phyloP scores from a whole-genome alignment of 352 stramenopile genomes.

The Phytophthora cajani region DNA sequence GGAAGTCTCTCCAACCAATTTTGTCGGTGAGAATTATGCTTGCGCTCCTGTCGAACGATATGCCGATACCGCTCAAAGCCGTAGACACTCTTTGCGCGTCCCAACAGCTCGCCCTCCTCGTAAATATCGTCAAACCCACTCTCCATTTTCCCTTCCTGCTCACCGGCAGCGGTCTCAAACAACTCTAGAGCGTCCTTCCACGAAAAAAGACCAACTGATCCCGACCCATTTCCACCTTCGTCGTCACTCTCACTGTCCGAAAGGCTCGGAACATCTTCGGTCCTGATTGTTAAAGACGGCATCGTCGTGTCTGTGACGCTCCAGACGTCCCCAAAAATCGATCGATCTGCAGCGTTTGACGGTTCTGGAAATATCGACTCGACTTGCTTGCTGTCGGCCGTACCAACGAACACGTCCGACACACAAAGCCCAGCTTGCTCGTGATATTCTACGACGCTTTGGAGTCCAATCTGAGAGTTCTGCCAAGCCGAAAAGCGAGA shows the following conservation, averaged over 20 bases:
- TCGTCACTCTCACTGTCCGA: slow-evolving; percentile 85
- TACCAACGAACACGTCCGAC: slow-evolving; percentile 32
- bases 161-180: slow-evolving; percentile 28
- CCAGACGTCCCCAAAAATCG: slow-evolving; percentile 56
- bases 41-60: slow-evolving; percentile 63
- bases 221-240: slow-evolving; percentile 38
- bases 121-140: slow-evolving; percentile 33
- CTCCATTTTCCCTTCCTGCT: slow-evolving; percentile 46
- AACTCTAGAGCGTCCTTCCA: slow-evolving; percentile 29
- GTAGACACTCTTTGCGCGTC: slow-evolving; percentile 36
- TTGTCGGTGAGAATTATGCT: slow-evolving; percentile 60
- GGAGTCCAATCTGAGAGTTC: slow-evolving; percentile 47
- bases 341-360: not conserved
- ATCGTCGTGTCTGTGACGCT: slow-evolving; percentile 38
- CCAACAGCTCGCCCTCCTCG: slow-evolving; percentile 52
- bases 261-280: slow-evolving; percentile 58
- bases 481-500: slow-evolving; percentile 43
- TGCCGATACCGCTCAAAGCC: slow-evolving; percentile 68
- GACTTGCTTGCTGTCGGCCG: slow-evolving; percentile 25
- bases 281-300: slow-evolving; percentile 37
- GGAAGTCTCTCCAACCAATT: slow-evolving; percentile 58
- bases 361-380: slow-evolving; percentile 22
- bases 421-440: slow-evolving; percentile 23
- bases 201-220: not conserved
- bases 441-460: slow-evolving; percentile 38